These are phyloP conservation scores for Basidiobolus meristosporus DNA, from an alignment of 371 early-diverging fungal genomes.

Conservation along the genomic window DNA sequence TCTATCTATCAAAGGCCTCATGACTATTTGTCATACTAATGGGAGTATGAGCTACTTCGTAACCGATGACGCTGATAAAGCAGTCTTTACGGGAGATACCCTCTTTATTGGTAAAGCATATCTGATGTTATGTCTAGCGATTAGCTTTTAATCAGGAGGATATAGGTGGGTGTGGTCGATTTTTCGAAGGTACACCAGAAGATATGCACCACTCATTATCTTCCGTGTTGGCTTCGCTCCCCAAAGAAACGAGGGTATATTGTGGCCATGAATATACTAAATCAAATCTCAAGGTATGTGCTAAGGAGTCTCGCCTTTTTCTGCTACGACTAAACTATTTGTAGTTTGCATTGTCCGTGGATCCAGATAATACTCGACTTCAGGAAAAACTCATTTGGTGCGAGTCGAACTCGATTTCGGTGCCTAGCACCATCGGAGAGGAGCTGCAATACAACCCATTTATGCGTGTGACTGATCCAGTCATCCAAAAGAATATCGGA, in stretches of 20 bases:
- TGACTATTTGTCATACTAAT: slow-evolving; percentile 78
- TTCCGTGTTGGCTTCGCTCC: slow-evolving; percentile 37
- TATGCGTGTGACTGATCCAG: slow-evolving; percentile 55
- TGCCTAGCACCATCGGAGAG: slow-evolving; percentile 76
- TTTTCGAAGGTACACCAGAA: slow-evolving; percentile 79
- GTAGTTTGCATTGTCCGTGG: slow-evolving; percentile 27
- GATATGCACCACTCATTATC: slow-evolving; percentile 67
- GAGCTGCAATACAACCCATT: slow-evolving; percentile 78
- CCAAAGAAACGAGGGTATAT: slow-evolving; percentile 69
- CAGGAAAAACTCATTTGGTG: slow-evolving; percentile 5
- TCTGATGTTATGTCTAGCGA: no score
- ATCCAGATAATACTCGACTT: slow-evolving; percentile 28
- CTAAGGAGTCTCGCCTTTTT: neutral
- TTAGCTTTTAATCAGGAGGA: neutral
- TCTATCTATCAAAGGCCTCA: slow-evolving; percentile 19
- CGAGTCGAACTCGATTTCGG: slow-evolving; percentile 25
- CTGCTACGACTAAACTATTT: slow-evolving; percentile 11
- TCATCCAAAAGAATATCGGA: slow-evolving; percentile 36
- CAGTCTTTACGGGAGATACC: slow-evolving; percentile 8
- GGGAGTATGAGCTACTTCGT: slow-evolving; percentile 77
- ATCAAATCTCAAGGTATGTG: slow-evolving; percentile 25
- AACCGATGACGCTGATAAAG: slow-evolving; percentile 15
- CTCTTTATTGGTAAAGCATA: slow-evolving; percentile 14
- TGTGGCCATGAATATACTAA: slow-evolving; percentile 87
- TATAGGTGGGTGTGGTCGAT: slow-evolving; percentile 66